phyloP scores from a whole-genome alignment of 148 eudicot genomes.

The Dianthus caryophyllus region DNA sequence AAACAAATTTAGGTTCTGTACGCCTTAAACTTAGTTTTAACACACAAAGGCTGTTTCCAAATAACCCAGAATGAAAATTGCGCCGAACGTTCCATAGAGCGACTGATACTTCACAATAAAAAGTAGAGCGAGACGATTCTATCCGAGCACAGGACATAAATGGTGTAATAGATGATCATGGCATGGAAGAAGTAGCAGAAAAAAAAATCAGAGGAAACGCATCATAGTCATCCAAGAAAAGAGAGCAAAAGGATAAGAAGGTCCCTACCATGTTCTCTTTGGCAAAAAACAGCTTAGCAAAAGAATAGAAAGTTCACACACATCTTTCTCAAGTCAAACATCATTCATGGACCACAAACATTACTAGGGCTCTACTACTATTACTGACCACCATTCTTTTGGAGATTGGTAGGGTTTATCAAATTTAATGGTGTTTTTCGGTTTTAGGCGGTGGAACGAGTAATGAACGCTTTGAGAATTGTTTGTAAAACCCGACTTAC shows the following conservation, averaged over 20 bases:
- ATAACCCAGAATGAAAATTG: too few relatives aligned
- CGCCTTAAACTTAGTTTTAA: too few relatives aligned
- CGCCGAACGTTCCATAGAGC: too few relatives aligned
- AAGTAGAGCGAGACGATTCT: too few relatives aligned
- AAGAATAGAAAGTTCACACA: constrained; percentile 24
- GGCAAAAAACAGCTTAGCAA: constrained; percentile 51
- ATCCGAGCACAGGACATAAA: constrained; percentile 7
- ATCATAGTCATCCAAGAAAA: constrained; percentile 16
- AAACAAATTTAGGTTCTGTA: too few relatives aligned
- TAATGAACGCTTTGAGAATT: background rate
- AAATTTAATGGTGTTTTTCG: background rate
- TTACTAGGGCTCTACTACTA: constrained; percentile 15
- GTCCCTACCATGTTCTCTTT: constrained; percentile 43
- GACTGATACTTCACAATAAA: too few relatives aligned
- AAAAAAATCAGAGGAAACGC: constrained; percentile 23
- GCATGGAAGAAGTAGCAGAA: constrained; percentile 5
- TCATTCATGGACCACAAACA: constrained; percentile 33
- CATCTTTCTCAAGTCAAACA: constrained; percentile 34
- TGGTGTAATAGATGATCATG: background rate
- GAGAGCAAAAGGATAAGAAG: constrained; percentile 7
- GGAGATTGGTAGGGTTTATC: constrained; percentile 12
- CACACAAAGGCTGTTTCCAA: too few relatives aligned
- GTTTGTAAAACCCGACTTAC: constrained; percentile 20
- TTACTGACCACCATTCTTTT: constrained; percentile 27
- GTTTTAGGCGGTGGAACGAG: background rate